Percentiles rank a stretch among this genome's conserved stretches.
These are phyloP conservation scores for Aspergillus hiratsukae DNA, from an alignment of 2,329 filamentous ascomycete genomes.

Conservation along the genomic window DNA sequence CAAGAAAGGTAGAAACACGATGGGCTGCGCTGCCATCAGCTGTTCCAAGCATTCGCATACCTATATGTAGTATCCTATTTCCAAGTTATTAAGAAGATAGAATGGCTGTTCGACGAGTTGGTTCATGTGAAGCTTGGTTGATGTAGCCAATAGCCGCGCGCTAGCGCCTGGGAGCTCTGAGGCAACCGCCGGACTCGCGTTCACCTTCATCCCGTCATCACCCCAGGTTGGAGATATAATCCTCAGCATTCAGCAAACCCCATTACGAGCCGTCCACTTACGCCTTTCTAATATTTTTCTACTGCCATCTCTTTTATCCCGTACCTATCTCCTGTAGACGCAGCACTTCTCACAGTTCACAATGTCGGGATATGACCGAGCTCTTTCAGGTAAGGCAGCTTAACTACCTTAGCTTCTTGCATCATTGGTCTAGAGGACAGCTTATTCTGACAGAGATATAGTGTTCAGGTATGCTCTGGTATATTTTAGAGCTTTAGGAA, in stretches of 20 bases:
- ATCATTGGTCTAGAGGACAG: slow-evolving; percentile 8
- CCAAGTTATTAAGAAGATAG: too few relatives aligned
- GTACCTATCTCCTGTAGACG: neutral
- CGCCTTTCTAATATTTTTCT: neutral
- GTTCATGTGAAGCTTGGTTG: neutral
- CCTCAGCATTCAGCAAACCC: slow-evolving; percentile 10
- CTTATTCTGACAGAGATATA: slow-evolving; percentile 47
- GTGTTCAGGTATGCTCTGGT: slow-evolving; percentile 68
- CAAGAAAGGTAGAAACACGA: too few relatives aligned
- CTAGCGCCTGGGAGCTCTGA: slow-evolving; percentile 22
- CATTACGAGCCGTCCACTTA: slow-evolving; percentile 13
- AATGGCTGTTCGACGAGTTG: too few relatives aligned
- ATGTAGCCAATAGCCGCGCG: slow-evolving; percentile 20
- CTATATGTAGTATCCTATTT: neutral
- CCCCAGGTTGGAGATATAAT: slow-evolving; percentile 8
- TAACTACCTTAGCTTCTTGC: slow-evolving; percentile 28
- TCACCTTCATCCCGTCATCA: slow-evolving; percentile 24
- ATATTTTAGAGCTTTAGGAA: slow-evolving; percentile 10
- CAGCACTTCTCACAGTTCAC: slow-evolving; percentile 16
- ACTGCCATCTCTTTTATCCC: neutral
- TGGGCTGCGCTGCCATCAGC: neutral
- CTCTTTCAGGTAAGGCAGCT: slow-evolving; percentile 78
- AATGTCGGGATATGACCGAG: slow-evolving; percentile 97
- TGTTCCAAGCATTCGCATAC: neutral
- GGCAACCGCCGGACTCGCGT: slow-evolving; percentile 25